Percentiles rank a stretch among this genome's conserved stretches.
Evolutionary conservation across 371 early-diverging fungal species (phyloP).

Genomic region (Umbelopsis sp.): DNA sequence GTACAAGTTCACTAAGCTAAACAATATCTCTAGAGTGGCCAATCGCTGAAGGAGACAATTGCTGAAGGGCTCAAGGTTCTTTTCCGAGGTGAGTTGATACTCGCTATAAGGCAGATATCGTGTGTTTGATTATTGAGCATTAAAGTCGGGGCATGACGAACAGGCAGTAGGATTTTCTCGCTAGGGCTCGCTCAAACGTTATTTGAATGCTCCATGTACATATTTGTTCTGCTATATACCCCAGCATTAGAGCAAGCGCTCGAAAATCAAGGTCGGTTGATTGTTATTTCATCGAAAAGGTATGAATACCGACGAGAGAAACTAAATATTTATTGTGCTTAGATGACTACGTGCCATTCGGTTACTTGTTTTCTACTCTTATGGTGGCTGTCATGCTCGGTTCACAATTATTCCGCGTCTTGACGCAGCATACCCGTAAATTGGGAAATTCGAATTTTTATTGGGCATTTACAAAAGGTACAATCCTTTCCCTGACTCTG

Average conservation of each 20-base stretch:
- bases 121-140: not conserved
- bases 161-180: slow-evolving; percentile 60
- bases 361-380: slow-evolving; percentile 70
- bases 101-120: not conserved
- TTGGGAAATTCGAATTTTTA: no score
- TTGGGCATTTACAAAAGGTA: slow-evolving; percentile 23
- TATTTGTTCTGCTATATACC: slow-evolving; percentile 78
- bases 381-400: slow-evolving; percentile 81
- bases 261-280: not conserved
- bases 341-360: slow-evolving; percentile 44
- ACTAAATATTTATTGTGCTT: not conserved
- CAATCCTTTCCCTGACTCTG: slow-evolving; percentile 34
- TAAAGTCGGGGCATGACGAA: slow-evolving; percentile 5
- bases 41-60: slow-evolving; percentile 21
- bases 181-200: slow-evolving; percentile 73
- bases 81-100: slow-evolving; percentile 7
- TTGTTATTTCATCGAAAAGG: not conserved
- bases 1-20: not conserved
- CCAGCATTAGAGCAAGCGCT: slow-evolving; percentile 63
- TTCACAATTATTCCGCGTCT: slow-evolving; percentile 62
- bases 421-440: slow-evolving; percentile 21
- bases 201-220: slow-evolving; percentile 84
- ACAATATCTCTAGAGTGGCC: slow-evolving; percentile 11
- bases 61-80: slow-evolving; percentile 22
- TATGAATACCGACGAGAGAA: no score